Evolutionary conservation across 2,329 filamentous ascomycete genomes (phyloP).

Genomic region (Harringtonia lauricola): DNA sequence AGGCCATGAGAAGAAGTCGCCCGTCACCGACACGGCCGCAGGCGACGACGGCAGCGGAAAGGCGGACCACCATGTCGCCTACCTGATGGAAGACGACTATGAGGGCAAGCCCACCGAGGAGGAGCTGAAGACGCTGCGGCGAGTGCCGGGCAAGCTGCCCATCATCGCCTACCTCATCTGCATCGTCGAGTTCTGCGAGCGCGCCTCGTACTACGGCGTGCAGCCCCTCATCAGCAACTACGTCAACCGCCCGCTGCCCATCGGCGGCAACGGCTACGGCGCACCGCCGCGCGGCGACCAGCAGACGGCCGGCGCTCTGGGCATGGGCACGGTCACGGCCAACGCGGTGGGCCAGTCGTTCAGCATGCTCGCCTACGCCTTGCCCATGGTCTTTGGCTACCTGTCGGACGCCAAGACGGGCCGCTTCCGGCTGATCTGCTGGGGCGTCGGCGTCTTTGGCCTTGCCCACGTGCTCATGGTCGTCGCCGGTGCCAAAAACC

Average conservation of each 20-base stretch:
- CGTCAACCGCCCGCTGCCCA: conserved; percentile 43
- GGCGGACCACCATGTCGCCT: not conserved
- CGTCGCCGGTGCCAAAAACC: conserved; percentile 38
- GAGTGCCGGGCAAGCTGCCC: conserved; percentile 53
- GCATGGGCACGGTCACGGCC: conserved; percentile 41
- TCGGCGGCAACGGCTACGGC: conserved; percentile 37
- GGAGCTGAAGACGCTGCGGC: conserved; percentile 48
- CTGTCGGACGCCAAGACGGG: conserved; percentile 59
- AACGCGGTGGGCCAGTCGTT: conserved; percentile 43
- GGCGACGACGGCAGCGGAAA: not conserved
- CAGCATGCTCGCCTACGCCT: conserved; percentile 43
- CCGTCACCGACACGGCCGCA: not conserved
- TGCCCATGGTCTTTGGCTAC: conserved; percentile 44
- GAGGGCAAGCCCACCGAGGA: conserved; percentile 48
- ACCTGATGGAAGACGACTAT: conserved; percentile 12
- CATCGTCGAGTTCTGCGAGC: conserved; percentile 64
- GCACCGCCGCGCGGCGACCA: conserved; percentile 28
- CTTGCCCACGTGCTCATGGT: conserved; percentile 60
- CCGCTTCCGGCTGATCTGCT: conserved; percentile 61
- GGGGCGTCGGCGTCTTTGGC: conserved; percentile 56
- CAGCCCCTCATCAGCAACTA: conserved; percentile 59
- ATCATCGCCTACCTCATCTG: conserved; percentile 59
- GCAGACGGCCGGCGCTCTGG: conserved; percentile 45
- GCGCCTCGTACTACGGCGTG: conserved; percentile 68
- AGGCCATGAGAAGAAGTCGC: not conserved